Base-by-base conservation (phyloP, 805 yeast genomes). In the Candida incommunis region DNA sequence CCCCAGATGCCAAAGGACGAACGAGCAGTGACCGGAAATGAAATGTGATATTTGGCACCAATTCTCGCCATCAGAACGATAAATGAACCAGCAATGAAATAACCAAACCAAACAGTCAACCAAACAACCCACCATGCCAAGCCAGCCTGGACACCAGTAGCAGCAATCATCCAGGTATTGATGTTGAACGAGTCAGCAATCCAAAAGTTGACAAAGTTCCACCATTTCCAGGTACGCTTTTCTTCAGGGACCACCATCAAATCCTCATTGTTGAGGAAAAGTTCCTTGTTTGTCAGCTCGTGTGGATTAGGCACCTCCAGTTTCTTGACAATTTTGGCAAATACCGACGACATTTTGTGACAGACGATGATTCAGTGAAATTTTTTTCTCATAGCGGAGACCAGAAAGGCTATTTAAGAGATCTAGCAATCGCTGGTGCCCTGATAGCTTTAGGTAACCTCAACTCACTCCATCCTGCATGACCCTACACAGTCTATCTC, bases 121-220 rank as follows among this genome's bases (percentile, higher is more conserved):
- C 95, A 86, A 11, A 82, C 78, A 58, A 80, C 87, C 94, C 94
- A 86, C 94, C 95, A 85, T 16, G 80, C 74, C 63, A 86, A 65
- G 9, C 92, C 92, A 21, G 78, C 75, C 45, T 70, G 68, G 46
- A 82, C 80, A 54, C 94, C 94, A 0, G 94, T 82, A 5, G 90
- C 78, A 2, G 94, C 95, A 54, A 86, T 84, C 67, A 82, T 87
- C 86, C 90, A 85, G 3, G 95, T 84, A 60, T 83, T 85, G 58
- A 86, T 77, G 63, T 86, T 86, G 66, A 86, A 83, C 25, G 94
- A 78, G 59, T 86, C 96, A 0, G 95, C 86, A 47, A 86, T 62
- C 96, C 96, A 86, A 54, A 83, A 82, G 51, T 74, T 76, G 13
- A 82, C 78, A 58, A 66, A 86, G 60, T 85, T 83, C 61, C 68